Conservation (phyloP, 2,329 filamentous ascomycete species). For the Canariomyces notabilis region DNA sequence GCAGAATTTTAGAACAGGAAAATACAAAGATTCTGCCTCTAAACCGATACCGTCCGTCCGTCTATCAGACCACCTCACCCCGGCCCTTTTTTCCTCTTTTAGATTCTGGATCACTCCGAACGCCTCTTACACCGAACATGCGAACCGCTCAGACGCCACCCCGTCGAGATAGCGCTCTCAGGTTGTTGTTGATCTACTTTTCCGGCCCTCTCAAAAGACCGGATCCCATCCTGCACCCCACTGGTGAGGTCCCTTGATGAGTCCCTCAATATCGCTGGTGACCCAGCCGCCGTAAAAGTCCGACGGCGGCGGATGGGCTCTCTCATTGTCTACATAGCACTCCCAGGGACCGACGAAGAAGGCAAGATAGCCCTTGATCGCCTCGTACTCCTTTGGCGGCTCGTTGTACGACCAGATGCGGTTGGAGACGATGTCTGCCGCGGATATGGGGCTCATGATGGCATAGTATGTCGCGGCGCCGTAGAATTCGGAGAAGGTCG, state of each 20-base stretch:
- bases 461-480: conserved; percentile 55
- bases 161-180: conserved; percentile 7
- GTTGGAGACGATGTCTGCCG: conserved; percentile 37
- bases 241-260: conserved; percentile 37
- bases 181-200: neutral
- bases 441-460: conserved; percentile 36
- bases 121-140: conserved; percentile 20
- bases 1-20: neutral
- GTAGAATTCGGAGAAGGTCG: conserved; percentile 57
- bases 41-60: conserved; percentile 15
- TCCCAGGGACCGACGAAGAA: conserved; percentile 60
- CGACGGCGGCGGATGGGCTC: conserved; percentile 53
- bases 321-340: conserved; percentile 57
- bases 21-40: conserved; percentile 10
- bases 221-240: conserved; percentile 26
- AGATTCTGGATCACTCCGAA: conserved; percentile 10
- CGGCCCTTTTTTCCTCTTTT: neutral
- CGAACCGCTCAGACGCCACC: conserved; percentile 10
- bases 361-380: conserved; percentile 51
- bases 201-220: conserved; percentile 10
- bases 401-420: conserved; percentile 56
- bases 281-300: conserved; percentile 64
- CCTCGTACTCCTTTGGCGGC: conserved; percentile 47
- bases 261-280: conserved; percentile 53
- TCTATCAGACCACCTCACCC: neutral